These are phyloP conservation scores for Aspergillus bridgeri DNA, from an alignment of 495 filamentous ascomycete genomes.

Conservation along the genomic window DNA sequence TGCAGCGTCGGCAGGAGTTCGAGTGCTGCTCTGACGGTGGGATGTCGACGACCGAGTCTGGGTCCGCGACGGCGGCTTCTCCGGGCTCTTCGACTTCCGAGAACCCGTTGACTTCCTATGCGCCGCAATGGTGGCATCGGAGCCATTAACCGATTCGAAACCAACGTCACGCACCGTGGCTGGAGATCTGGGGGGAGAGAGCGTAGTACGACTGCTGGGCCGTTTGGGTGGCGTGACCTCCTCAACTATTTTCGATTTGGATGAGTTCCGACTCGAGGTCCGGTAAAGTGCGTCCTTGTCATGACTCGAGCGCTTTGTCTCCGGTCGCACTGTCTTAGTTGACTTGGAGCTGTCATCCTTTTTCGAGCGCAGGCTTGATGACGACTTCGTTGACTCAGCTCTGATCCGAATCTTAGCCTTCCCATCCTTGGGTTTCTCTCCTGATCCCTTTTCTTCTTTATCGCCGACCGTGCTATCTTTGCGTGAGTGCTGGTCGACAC, in stretches of 20 bases:
- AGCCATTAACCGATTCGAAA: slow-evolving; percentile 50
- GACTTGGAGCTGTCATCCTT: slow-evolving; percentile 37
- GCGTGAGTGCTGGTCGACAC: slow-evolving; percentile 47
- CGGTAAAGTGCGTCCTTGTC: slow-evolving; percentile 32
- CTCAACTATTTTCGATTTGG: slow-evolving; percentile 32
- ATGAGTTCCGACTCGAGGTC: slow-evolving; percentile 31
- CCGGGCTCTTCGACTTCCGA: slow-evolving; percentile 38
- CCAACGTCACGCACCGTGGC: slow-evolving; percentile 37
- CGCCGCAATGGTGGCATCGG: slow-evolving; percentile 65
- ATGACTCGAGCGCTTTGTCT: slow-evolving; percentile 34
- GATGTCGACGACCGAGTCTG: slow-evolving; percentile 39
- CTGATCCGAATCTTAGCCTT: slow-evolving; percentile 40
- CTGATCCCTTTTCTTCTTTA: slow-evolving; percentile 36
- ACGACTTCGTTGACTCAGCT: slow-evolving; percentile 40
- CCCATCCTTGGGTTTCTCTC: slow-evolving; percentile 36
- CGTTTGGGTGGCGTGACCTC: slow-evolving; percentile 34
- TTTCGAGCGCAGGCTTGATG: slow-evolving; percentile 41
- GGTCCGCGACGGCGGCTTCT: slow-evolving; percentile 40
- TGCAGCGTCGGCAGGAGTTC: slow-evolving; percentile 35
- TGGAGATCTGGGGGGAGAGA: slow-evolving; percentile 35
- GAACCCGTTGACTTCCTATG: slow-evolving; percentile 45
- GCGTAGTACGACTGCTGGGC: slow-evolving; percentile 29
- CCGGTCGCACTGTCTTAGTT: slow-evolving; percentile 36
- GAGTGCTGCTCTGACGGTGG: slow-evolving; percentile 20
- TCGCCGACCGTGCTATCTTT: slow-evolving; percentile 40